Conservation (phyloP, 257 asterid species). For the Forsythia viridissima region DNA sequence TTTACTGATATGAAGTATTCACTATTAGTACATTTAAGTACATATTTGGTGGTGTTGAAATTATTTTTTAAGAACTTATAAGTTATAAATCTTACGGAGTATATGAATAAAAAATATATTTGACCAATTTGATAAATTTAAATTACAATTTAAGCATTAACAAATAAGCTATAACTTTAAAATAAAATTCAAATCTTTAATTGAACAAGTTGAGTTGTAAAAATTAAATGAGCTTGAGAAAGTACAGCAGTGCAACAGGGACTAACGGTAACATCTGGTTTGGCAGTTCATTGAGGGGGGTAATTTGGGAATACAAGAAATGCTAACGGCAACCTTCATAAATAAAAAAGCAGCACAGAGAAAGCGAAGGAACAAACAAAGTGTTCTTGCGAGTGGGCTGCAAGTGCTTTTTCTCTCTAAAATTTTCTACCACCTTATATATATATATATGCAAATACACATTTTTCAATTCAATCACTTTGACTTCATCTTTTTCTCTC, state of each 20-base stretch:
- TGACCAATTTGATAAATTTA: too few species aligned
- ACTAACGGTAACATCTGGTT: slow-evolving; percentile 84
- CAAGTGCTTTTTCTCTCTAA: slow-evolving; percentile 23
- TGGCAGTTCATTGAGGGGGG: slow-evolving; percentile 73
- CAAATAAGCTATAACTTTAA: too few species aligned
- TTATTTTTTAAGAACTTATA: too few species aligned
- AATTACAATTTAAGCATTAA: too few species aligned
- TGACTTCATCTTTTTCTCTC: slow-evolving; percentile 35
- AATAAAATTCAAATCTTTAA: not conserved
- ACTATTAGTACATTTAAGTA: too few species aligned
- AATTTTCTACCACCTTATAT: slow-evolving; percentile 31
- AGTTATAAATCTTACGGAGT: too few species aligned
- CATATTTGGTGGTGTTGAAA: too few species aligned
- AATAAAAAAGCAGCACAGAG: slow-evolving; percentile 20
- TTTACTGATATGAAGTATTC: too few species aligned
- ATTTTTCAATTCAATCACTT: slow-evolving; percentile 42
- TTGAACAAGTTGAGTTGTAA: slow-evolving; percentile 7
- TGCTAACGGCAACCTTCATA: slow-evolving; percentile 51
- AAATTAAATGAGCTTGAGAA: slow-evolving; percentile 19
- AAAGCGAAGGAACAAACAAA: slow-evolving; percentile 16
- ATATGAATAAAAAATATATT: too few species aligned
- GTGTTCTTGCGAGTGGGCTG: slow-evolving; percentile 26
- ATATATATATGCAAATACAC: slow-evolving; percentile 1
- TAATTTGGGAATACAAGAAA: slow-evolving; percentile 40
- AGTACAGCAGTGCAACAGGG: slow-evolving; percentile 41